Percentiles rank a stretch among this genome's conserved stretches.
Evolutionary conservation across 2,329 filamentous ascomycete species (phyloP).

Genomic region (Metarhizium album): DNA sequence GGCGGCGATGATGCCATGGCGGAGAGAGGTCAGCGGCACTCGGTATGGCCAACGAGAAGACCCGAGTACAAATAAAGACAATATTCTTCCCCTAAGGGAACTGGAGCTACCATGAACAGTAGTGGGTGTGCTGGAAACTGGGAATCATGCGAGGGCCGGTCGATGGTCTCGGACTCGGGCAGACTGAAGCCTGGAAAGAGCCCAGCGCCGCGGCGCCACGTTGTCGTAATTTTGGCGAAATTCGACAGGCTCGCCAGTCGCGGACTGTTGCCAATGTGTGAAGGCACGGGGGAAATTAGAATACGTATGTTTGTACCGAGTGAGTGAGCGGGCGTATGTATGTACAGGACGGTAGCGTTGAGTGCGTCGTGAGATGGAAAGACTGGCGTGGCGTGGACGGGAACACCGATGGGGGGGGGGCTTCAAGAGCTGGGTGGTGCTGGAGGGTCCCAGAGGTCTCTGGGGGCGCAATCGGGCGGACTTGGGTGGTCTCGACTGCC

Average conservation of each 20-base stretch:
- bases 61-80: not conserved
- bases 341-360: not conserved
- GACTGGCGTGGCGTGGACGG: not conserved
- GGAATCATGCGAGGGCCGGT: not conserved
- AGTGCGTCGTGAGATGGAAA: not conserved
- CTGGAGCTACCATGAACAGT: not conserved
- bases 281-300: not conserved
- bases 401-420: not conserved
- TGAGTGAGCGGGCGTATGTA: too few relatives aligned
- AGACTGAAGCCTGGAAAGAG: slow-evolving; percentile 3
- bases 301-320: not conserved
- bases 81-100: not conserved
- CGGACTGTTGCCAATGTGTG: not conserved
- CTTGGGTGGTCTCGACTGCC: not conserved
- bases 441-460: not conserved
- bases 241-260: slow-evolving; percentile 1
- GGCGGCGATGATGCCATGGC: slow-evolving; percentile 61
- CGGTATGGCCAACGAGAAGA: slow-evolving; percentile 5
- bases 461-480: too few relatives aligned
- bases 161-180: slow-evolving; percentile 2
- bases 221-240: slow-evolving; percentile 2
- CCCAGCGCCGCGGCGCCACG: slow-evolving; percentile 6
- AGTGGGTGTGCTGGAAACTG: not conserved
- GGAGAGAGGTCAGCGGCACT: slow-evolving; percentile 3
- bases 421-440: not conserved